Base-by-base conservation (phyloP, 2,329 filamentous ascomycete species). In the Byssothecium circinans region DNA sequence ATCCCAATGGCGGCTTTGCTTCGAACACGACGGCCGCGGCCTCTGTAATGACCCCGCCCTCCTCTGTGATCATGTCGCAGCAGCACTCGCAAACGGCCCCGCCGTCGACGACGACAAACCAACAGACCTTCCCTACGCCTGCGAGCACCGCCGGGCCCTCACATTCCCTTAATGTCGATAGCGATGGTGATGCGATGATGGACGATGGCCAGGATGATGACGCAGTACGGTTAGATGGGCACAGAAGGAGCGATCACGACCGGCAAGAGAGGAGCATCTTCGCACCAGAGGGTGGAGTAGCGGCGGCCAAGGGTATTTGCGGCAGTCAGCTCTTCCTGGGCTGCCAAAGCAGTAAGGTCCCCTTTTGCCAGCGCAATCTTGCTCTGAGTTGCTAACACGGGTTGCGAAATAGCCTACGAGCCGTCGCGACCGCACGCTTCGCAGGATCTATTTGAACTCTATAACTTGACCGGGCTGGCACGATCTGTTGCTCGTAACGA, bases 381-480 rank as follows among this genome's bases (percentile, higher is more conserved):
- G 54, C 53, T 51, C 54, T 47, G 45, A 55, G 43, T 45, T 54
- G 54, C 64, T 68, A 58, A 68, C 65, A 61, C 47, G 54, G 51
- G 50, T 52, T 58, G 56, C 49, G 57, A 42, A 49, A 49, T 62
- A 71, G 67, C 64, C 50, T 62, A 69, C 50, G 49, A 66, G 60
- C 66, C 73, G 50, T 78, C 80, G 54, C 75, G 75, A 60, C 83
- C 83, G 52, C 79, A 83, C 62, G 75, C 77, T 42, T 75, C 78
- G 52, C 73, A 83, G 61, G 80, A 86, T 69, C 71, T 86, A 48
- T 75, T 86, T 51, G 75, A 77, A 42, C 73, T 84, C 47, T 86
- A 84, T 69, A 75, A 76, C 45, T 69, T 86, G 50, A 74, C 78
- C 53, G 67, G 73, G 29, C 74, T 85, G 45, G 80, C 82, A 51